Evolutionary conservation across 2,329 filamentous ascomycete species (phyloP).

Genomic region (Diaporthe vaccinii): DNA sequence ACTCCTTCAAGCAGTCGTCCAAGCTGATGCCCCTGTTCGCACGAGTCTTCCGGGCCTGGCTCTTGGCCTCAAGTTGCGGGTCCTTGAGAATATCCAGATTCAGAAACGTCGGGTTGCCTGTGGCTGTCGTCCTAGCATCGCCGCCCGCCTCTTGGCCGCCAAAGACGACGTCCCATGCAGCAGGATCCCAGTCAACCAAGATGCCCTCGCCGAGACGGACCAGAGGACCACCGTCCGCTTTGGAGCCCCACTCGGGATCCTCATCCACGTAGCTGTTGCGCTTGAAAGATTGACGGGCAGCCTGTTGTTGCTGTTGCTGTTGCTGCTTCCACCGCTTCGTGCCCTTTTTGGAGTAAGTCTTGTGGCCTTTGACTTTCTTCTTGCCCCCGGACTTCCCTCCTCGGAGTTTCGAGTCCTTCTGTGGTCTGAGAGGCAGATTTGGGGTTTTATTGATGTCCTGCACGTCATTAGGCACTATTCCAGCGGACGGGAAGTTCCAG

Average conservation of each 20-base stretch:
- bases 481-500: conserved; percentile 31
- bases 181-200: conserved; percentile 85
- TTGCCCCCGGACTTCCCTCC: conserved; percentile 51
- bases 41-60: conserved; percentile 73
- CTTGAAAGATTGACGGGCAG: conserved; percentile 41
- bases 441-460: conserved; percentile 43
- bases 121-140: conserved; percentile 59
- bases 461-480: conserved; percentile 32
- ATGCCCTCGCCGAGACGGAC: conserved; percentile 87
- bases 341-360: conserved; percentile 63
- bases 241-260: conserved; percentile 47
- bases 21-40: conserved; percentile 84
- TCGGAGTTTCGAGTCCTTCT: conserved; percentile 39
- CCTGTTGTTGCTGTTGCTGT: conserved; percentile 48
- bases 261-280: conserved; percentile 50
- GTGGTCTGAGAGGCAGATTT: conserved; percentile 43
- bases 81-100: conserved; percentile 68
- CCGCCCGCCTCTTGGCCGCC: conserved; percentile 53
- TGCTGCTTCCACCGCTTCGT: conserved; percentile 64
- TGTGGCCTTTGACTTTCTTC: conserved; percentile 62
- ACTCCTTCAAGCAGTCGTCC: conserved; percentile 93
- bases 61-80: conserved; percentile 74
- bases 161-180: conserved; percentile 81
- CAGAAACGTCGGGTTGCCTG: conserved; percentile 72
- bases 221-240: conserved; percentile 69